phyloP scores from a whole-genome alignment of 2,329 filamentous ascomycete genomes.

The Trichophyton equinum region DNA sequence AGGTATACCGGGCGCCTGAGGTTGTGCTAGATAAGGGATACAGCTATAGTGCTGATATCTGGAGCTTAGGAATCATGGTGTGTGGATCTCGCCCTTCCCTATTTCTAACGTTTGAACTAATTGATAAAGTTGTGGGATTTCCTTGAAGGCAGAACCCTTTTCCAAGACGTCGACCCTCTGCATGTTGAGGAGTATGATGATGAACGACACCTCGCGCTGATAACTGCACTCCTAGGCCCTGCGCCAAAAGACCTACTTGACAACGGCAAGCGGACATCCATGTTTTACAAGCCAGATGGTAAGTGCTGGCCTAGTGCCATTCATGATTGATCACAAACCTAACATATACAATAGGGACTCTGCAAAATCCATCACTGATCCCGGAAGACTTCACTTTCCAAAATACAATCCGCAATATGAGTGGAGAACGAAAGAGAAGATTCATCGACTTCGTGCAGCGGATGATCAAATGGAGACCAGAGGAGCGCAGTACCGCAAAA shows the following conservation, averaged over 20 bases:
- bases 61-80: conserved; percentile 28
- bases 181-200: conserved; percentile 15
- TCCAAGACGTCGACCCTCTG: conserved; percentile 17
- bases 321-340: conserved; percentile 7
- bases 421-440: conserved; percentile 20
- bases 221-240: conserved; percentile 11
- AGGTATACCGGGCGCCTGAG: conserved; percentile 27
- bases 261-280: conserved; percentile 10
- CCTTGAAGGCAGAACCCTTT: conserved; percentile 20
- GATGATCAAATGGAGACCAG: conserved; percentile 26
- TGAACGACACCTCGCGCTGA: conserved; percentile 14
- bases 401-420: conserved; percentile 12
- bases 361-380: conserved; percentile 9
- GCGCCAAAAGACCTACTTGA: conserved; percentile 10
- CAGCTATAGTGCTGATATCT: conserved; percentile 28
- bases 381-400: conserved; percentile 10
- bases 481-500: conserved; percentile 23
- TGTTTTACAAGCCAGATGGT: conserved; percentile 18
- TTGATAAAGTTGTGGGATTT: conserved; percentile 23
- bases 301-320: conserved; percentile 14
- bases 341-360: conserved; percentile 12
- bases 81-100: not conserved
- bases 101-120: conserved; percentile 8
- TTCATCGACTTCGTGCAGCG: conserved; percentile 22
- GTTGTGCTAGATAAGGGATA: conserved; percentile 25